Evolutionary conservation across 2,329 filamentous ascomycete genomes (phyloP).

Genomic region (Elsinoe ampelina): DNA sequence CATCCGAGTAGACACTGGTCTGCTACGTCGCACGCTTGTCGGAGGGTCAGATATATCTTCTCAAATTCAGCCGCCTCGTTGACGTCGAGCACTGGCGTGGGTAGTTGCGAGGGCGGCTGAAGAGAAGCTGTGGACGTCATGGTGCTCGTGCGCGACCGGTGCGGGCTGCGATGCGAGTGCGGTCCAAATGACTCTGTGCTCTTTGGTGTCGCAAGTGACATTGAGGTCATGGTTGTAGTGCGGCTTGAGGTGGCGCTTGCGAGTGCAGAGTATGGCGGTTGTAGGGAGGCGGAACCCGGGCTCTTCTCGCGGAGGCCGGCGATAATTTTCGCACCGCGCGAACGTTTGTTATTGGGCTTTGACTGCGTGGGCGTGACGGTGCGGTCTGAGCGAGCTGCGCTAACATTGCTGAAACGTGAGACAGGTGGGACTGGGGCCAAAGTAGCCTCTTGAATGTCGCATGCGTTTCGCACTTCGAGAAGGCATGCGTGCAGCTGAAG

Average conservation of each 20-base stretch:
- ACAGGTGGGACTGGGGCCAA: neutral
- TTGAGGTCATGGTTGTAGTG: slow-evolving; percentile 44
- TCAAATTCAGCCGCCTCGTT: slow-evolving; percentile 79
- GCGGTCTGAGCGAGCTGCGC: slow-evolving; percentile 25
- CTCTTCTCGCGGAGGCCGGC: slow-evolving; percentile 30
- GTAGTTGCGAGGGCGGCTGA: neutral
- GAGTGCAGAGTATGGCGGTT: slow-evolving; percentile 24
- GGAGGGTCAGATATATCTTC: slow-evolving; percentile 67
- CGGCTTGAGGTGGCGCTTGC: slow-evolving; percentile 40
- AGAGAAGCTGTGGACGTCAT: slow-evolving; percentile 40
- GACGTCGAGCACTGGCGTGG: slow-evolving; percentile 38
- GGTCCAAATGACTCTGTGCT: slow-evolving; percentile 69
- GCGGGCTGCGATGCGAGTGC: slow-evolving; percentile 21
- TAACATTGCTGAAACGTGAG: slow-evolving; percentile 14
- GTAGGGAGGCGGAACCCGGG: neutral
- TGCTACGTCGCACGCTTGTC: slow-evolving; percentile 63
- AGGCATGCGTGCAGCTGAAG: slow-evolving; percentile 50
- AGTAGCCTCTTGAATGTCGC: slow-evolving; percentile 39
- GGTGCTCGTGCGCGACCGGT: slow-evolving; percentile 36
- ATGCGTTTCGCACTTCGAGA: slow-evolving; percentile 51
- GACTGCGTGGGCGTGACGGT: slow-evolving; percentile 40
- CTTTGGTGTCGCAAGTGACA: slow-evolving; percentile 55
- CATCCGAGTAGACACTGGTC: slow-evolving; percentile 62
- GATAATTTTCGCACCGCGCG: slow-evolving; percentile 44
- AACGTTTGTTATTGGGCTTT: slow-evolving; percentile 34